Base-by-base conservation (phyloP, 2,329 filamentous ascomycete genomes). In the Colletotrichum sp. region DNA sequence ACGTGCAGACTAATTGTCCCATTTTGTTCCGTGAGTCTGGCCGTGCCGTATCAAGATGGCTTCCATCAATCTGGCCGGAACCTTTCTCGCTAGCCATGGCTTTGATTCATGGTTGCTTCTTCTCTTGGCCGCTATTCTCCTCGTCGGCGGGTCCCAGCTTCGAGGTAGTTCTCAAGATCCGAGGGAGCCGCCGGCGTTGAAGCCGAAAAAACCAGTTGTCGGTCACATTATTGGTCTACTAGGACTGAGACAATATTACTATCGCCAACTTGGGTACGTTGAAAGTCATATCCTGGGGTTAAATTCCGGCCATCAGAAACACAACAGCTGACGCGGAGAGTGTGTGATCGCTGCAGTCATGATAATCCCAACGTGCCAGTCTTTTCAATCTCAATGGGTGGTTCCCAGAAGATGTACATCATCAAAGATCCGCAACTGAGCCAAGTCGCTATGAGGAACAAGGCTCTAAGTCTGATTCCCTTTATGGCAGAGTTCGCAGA, bases 221-320 rank as follows among this genome's bases (percentile, higher is more conserved):
- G 88, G 88, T 3, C 88, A 89, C 77, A 81, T 88, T 27, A 79
- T 89, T 39, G 85, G 86, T 8, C 81, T 88, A 77, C 77, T 88
- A 36, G 77, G 81, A 52, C n/a, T 52, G 10, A 52, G 43, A 13
- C 43, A 52, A 5, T 22, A 52, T 8, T 52, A 52, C 3, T 52
- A 52, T 13, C 43, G 43, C 6, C 43, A 52, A 52, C 43, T 52
- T 1, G 43, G n/a, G 43, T 52, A 13, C 43, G 43, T 52, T 52
- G n/a, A 3, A 52, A 52, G 43, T 6, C 43, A 8, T 12, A 22
- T 48, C 18, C 43, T 4, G 6, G 0, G n/a, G 7, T 8, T 5
- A n/a, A 48, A 8, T 3, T 4, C 2, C 3, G 18, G 39, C 5
- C 43, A 5, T 52, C 43, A 13, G 2, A 13, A 22, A 52, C 43